Conservation (phyloP, 768 basidiomycete species). For the Boletus rex-veris region DNA sequence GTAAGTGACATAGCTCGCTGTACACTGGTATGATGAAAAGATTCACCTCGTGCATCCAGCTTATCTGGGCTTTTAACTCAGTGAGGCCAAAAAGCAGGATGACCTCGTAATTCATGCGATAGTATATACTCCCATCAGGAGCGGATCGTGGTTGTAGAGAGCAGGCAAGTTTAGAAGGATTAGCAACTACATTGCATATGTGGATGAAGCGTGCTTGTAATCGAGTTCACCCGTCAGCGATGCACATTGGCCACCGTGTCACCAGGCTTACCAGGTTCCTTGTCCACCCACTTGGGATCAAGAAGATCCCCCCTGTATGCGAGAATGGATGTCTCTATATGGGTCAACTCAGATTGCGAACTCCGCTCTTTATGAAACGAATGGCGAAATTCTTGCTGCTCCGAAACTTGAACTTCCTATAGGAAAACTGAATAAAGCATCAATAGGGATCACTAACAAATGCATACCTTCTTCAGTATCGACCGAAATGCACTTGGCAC, state of each 20-base stretch:
- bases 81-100: constrained; percentile 41
- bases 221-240: neutral
- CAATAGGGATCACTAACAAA: no score
- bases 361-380: constrained; percentile 1
- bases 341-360: neutral
- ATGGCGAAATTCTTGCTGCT: constrained; percentile 19
- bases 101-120: constrained; percentile 29
- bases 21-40: neutral
- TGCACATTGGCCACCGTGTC: no score
- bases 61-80: constrained; percentile 44
- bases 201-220: constrained; percentile 4
- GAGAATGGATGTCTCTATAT: constrained; percentile 4
- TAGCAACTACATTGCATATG: constrained; percentile 10
- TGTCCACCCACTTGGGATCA: constrained; percentile 12
- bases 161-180: constrained; percentile 4
- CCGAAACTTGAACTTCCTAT: constrained; percentile 17
- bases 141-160: neutral
- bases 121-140: constrained; percentile 5
- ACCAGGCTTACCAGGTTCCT: constrained; percentile 6
- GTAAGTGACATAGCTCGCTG: neutral
- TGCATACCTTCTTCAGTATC: constrained; percentile 34
- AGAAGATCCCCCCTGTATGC: constrained; percentile 14
- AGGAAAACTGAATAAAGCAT: neutral
- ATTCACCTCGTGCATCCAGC: constrained; percentile 35
- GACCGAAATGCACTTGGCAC: constrained; percentile 36